Conservation (phyloP, 169 alveolate species). For the Cystoisospora suis region DNA sequence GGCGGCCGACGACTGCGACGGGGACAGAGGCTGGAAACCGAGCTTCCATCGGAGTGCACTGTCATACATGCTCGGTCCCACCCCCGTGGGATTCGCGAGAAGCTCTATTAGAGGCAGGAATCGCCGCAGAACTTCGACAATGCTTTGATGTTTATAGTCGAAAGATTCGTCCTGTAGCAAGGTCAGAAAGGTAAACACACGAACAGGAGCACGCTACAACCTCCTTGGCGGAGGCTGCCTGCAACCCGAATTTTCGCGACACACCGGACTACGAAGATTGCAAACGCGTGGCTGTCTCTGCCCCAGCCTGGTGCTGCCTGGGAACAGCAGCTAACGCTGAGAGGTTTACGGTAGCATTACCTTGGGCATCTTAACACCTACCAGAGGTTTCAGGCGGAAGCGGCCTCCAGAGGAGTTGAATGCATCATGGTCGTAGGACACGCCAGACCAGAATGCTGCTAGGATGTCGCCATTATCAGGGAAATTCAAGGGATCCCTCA, state of each 20-base stretch:
- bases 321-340: too few species aligned
- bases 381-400: not conserved
- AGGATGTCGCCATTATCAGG: constrained; percentile 15
- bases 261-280: too few species aligned
- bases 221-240: too few species aligned
- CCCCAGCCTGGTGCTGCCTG: too few species aligned
- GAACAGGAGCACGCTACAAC: not conserved
- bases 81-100: not conserved
- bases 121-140: constrained; percentile 17
- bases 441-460: constrained; percentile 16
- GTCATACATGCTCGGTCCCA: not conserved
- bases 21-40: constrained; percentile 1
- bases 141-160: constrained; percentile 17
- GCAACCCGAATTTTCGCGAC: too few species aligned
- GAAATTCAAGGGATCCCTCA: constrained; percentile 6
- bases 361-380: too few species aligned
- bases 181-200: not conserved
- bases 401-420: not conserved
- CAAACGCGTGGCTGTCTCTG: too few species aligned
- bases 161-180: not conserved
- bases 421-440: constrained; percentile 25
- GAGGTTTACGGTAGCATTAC: too few species aligned
- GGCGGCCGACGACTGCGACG: constrained; percentile 2
- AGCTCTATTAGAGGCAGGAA: constrained; percentile 17
- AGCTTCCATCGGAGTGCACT: constrained; percentile 1